Evolutionary conservation across 2,329 filamentous ascomycete species (phyloP).

Genomic region (Chrysosporium queenslandicum): DNA sequence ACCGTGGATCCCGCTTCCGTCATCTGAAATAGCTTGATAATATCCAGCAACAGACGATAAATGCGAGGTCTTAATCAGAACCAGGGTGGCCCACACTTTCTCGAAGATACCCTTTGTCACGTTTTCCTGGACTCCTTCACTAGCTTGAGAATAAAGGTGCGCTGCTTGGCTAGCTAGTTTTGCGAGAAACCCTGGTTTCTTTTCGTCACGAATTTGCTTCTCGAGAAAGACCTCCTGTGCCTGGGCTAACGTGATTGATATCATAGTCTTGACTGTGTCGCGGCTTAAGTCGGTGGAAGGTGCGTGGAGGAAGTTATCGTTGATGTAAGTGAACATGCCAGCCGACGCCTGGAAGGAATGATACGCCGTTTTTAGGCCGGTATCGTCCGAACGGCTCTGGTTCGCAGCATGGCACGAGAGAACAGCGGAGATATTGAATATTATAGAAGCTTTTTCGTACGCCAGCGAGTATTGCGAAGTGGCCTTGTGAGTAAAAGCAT

Average conservation of each 20-base stretch:
- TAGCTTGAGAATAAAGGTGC: constrained; percentile 75
- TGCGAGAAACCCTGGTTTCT: constrained; percentile 82
- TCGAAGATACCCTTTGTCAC: constrained; percentile 86
- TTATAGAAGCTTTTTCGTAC: constrained; percentile 97
- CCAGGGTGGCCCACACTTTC: constrained; percentile 76
- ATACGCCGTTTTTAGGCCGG: constrained; percentile 89
- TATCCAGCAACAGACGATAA: constrained; percentile 83
- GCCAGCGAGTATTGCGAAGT: constrained; percentile 93
- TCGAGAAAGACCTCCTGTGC: constrained; percentile 96
- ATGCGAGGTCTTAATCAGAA: constrained; percentile 63
- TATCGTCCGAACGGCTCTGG: constrained; percentile 85
- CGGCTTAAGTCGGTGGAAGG: constrained; percentile 92
- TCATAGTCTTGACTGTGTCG: constrained; percentile 90
- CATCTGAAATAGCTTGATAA: constrained; percentile 83
- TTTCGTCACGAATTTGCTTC: constrained; percentile 85
- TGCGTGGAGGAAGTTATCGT: constrained; percentile 96
- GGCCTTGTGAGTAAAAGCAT: constrained; percentile 98
- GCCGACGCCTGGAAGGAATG: constrained; percentile 97
- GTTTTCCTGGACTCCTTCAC: constrained; percentile 86
- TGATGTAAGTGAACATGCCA: constrained; percentile 99
- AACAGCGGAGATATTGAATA: constrained; percentile 98
- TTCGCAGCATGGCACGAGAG: constrained; percentile 89
- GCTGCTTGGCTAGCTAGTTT: constrained; percentile 88
- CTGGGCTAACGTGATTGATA: constrained; percentile 86
- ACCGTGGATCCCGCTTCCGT: constrained; percentile 79